phyloP scores from a whole-genome alignment of 1,284 basidiomycete species.

The Malassezia sp. region DNA sequence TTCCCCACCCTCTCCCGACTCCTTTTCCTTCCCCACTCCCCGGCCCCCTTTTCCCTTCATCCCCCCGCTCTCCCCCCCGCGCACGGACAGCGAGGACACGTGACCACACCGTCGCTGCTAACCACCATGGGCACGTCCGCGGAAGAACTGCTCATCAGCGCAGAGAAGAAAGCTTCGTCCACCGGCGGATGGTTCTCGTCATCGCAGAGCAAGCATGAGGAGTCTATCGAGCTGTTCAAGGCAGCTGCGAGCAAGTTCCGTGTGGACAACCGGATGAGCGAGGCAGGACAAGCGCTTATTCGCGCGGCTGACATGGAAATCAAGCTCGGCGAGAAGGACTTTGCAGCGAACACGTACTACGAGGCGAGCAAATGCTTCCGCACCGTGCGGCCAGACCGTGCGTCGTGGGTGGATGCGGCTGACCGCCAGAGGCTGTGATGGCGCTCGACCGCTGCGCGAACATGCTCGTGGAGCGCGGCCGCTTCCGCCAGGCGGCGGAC shows the following conservation, averaged over 20 bases:
- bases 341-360: conserved; percentile 44
- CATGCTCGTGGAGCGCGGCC: conserved; percentile 69
- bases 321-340: conserved; percentile 40
- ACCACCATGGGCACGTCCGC: conserved; percentile 33
- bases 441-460: conserved; percentile 76
- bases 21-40: no score
- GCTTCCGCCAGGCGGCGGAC: conserved; percentile 94
- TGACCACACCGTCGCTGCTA: conserved; percentile 3
- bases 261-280: conserved; percentile 79
- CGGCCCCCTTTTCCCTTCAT: no score
- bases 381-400: conserved; percentile 37
- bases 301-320: conserved; percentile 41
- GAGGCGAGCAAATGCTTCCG: conserved; percentile 45
- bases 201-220: conserved; percentile 51
- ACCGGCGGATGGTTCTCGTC: conserved; percentile 55
- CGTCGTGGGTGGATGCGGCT: conserved; percentile 3
- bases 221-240: conserved; percentile 84
- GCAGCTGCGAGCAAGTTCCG: conserved; percentile 93
- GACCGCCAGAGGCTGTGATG: conserved; percentile 68
- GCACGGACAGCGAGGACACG: no score
- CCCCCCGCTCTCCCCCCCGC: no score
- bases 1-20: no score
- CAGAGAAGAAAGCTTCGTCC: conserved; percentile 78
- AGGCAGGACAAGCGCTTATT: conserved; percentile 60
- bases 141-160: conserved; percentile 60